These are phyloP conservation scores for Zygoascus bituminiphila DNA, from an alignment of 805 yeast species.

Conservation along the genomic window DNA sequence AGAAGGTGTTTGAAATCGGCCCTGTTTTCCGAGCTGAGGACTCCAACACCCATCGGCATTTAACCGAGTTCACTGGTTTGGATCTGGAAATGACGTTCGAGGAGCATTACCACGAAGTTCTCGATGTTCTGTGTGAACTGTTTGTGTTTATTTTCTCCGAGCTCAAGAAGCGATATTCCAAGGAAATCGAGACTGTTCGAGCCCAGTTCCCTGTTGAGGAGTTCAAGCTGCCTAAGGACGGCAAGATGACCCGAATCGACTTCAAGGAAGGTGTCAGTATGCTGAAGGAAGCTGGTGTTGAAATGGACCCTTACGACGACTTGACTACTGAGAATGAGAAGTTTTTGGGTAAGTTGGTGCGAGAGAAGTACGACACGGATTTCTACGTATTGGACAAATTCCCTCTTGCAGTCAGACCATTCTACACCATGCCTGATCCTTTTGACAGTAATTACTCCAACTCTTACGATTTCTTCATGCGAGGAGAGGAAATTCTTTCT, in stretches of 20 bases:
- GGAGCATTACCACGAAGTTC: slow-evolving; percentile 93
- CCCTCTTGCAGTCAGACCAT: slow-evolving; percentile 95
- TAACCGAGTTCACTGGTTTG: slow-evolving; percentile 97
- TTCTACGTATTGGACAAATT: slow-evolving; percentile 96
- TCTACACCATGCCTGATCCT: slow-evolving; percentile 98
- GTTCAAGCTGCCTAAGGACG: slow-evolving; percentile 86
- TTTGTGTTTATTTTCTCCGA: slow-evolving; percentile 83
- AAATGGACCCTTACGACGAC: slow-evolving; percentile 71
- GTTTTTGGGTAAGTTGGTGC: slow-evolving; percentile 80
- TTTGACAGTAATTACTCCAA: slow-evolving; percentile 88
- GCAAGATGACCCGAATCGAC: slow-evolving; percentile 83
- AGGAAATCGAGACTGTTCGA: slow-evolving; percentile 84
- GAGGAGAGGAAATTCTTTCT: slow-evolving; percentile 98
- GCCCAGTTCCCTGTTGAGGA: slow-evolving; percentile 97
- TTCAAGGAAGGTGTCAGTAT: slow-evolving; percentile 86
- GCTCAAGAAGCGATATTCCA: slow-evolving; percentile 67
- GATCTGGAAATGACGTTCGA: slow-evolving; percentile 98
- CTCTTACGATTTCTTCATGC: slow-evolving; percentile 98
- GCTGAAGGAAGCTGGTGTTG: slow-evolving; percentile 83
- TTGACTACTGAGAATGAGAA: slow-evolving; percentile 92
- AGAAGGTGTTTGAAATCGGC: slow-evolving; percentile 89
- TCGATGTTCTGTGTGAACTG: slow-evolving; percentile 54
- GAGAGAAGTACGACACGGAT: slow-evolving; percentile 94
- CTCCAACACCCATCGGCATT: slow-evolving; percentile 97
- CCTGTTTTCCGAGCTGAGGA: slow-evolving; percentile 99